Base-by-base conservation (phyloP, 1,284 basidiomycete species). In the Ganoderma meredithae region DNA sequence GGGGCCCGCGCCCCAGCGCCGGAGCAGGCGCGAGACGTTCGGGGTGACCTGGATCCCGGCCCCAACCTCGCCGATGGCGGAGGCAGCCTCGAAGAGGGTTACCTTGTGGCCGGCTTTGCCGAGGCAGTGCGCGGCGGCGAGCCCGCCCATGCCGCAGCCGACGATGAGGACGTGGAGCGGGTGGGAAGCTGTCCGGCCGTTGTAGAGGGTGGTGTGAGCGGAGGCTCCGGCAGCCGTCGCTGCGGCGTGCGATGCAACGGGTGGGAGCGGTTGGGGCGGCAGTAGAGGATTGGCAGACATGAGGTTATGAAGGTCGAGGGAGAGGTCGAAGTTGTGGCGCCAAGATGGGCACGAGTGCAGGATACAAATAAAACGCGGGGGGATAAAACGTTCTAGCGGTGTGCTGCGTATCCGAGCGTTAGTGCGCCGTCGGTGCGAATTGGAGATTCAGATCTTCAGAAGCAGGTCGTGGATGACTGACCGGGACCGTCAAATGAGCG, bases 41-140 rank as follows among this genome's bases (percentile, higher is more conserved):
- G 84, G 84, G 0, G 83, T 81, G 55, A 86, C 81, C 72, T 86
- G 85, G 73, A 86, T 86, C 31, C 85, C 85, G 0, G 85, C 85
- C 58, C 85, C 85, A 31, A 86, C 82, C 67, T 85, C 83, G 39
- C 82, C 82, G 17, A 86, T 79, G 1, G 77, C 78, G 5, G 77
- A 55, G 0, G 85, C 83, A 25, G 80, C 76, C 72, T 86, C 85
- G 70, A 86, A 73, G 31, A 86, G 76, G 3, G 82, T 85, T 27
- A 86, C 77, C 22, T 76, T 75, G 76, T 86, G 85, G 0, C 84
- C 84, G 1, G 83, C 83, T 49, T 83, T 81, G 2, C 79, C 79
- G 62, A 85, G 79, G 52, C 81, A 78, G 73, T 82, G 80, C 0
- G 84, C 82, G 39, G 84, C 82, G 9, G 83, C 81, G 49, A 86